Evolutionary conservation across 208 protist genomes (phyloP), one percentile per base, ranked within the genome.

Genomic region (Trypanosoma platydactyli): DNA sequence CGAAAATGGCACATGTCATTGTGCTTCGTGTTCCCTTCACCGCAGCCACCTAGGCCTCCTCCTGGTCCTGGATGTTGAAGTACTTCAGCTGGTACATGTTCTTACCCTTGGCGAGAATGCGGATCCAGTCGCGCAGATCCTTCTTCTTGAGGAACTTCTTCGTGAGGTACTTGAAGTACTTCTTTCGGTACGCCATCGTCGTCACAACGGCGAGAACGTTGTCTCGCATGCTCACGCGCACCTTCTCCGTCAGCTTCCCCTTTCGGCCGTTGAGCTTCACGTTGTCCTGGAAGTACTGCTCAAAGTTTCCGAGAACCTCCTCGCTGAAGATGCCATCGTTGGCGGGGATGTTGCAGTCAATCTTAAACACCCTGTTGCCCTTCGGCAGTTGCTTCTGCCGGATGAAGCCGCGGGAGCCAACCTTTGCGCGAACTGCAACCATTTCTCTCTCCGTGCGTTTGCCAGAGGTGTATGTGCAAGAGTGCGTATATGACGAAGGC

Each of bases 111-210:
- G 98, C 79, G 45, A 99, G 87, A 67, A 99, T 97, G 73, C 95
- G 94, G 56, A 99, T 89, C 88, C 90, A 99, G 73, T 99, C 98
- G 67, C 97, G 91, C 58, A 99, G 89, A 68, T 98, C 84, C 82
- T 98, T 92, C 91, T 99, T 98, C 93, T 99, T 99, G 61, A 99
- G 86, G 89, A 97, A 99, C 89, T 99, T 99, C 94, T 99, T 99
- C 44, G 98, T 97, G 41, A 99, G 84, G 84, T 99, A 99, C 92
- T 99, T 99, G 71, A 99, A 89, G 92, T 99, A 99, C 80, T 98
- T 92, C 94, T 99, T 99, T 80, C 92, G 93, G 94, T 99, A 99
- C 42, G 81, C 84, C 85, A 96, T 92, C 41, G 89, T 88, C 62
- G 88, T 88, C 48, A 71, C 74, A 59, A 99, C 83, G 55, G 80